Evolutionary conservation across 495 filamentous ascomycete species (phyloP).

Genomic region (Glonium stellatum): DNA sequence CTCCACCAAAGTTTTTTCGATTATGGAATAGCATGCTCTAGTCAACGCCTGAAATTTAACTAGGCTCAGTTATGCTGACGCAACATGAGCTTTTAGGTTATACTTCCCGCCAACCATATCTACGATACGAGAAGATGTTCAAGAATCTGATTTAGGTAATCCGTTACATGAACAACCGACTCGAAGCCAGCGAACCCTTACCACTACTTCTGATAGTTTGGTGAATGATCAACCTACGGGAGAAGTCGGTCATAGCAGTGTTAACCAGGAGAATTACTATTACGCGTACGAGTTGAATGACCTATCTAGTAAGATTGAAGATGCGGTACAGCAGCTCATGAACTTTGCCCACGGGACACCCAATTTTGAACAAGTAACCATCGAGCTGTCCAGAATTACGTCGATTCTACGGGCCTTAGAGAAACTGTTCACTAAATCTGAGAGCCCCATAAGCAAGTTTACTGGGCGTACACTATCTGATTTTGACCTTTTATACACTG

Average conservation of each 20-base stretch:
- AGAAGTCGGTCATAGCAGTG: neutral
- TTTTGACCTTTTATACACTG: slow-evolving; percentile 13
- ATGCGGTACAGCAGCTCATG: neutral
- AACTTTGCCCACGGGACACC: slow-evolving; percentile 6
- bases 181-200: neutral
- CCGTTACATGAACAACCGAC: neutral
- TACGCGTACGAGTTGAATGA: slow-evolving; percentile 2
- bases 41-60: no score
- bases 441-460: neutral
- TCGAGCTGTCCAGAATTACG: slow-evolving; percentile 5
- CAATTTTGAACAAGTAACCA: slow-evolving; percentile 9
- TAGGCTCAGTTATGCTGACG: no score
- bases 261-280: neutral
- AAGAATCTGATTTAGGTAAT: neutral
- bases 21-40: no score
- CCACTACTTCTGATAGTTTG: neutral
- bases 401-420: slow-evolving; percentile 3
- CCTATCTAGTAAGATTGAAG: slow-evolving; percentile 3
- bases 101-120: no score
- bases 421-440: neutral
- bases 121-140: no score
- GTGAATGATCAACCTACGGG: neutral
- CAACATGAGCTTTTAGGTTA: no score
- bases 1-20: no score
- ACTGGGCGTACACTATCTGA: slow-evolving; percentile 1